These are phyloP conservation scores for Penicillium sp. DNA, from an alignment of 2,329 filamentous ascomycete species.

Conservation along the genomic window DNA sequence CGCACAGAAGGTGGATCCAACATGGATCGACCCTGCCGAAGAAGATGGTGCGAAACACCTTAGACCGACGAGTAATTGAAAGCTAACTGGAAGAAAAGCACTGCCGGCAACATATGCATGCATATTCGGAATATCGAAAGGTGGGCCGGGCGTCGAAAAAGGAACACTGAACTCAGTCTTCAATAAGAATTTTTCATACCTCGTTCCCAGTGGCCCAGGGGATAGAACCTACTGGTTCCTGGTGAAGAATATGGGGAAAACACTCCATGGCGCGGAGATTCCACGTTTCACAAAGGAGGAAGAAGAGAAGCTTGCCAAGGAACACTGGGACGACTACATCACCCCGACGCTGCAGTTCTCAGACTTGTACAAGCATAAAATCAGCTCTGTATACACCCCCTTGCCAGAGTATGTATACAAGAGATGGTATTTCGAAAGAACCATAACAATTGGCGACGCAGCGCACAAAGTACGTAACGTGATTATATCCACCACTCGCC, in stretches of 20 bases:
- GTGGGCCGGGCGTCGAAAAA: constrained; percentile 15
- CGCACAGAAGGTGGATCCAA: constrained; percentile 19
- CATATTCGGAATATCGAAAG: constrained; percentile 31
- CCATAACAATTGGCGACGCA: constrained; percentile 21
- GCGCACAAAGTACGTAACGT: constrained; percentile 23
- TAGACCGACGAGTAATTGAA: not conserved
- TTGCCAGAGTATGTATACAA: constrained; percentile 27
- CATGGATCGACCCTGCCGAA: constrained; percentile 22
- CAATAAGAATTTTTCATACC: constrained; percentile 24
- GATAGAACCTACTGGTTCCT: constrained; percentile 32
- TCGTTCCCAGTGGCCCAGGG: constrained; percentile 22
- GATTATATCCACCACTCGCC: too few relatives aligned
- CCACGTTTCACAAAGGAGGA: constrained; percentile 28
- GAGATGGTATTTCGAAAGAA: constrained; percentile 22
- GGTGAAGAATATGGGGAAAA: constrained; percentile 21
- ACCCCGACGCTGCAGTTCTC: constrained; percentile 24
- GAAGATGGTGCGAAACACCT: constrained; percentile 10
- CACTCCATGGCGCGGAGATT: constrained; percentile 22
- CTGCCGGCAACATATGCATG: constrained; percentile 30
- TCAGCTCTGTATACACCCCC: constrained; percentile 15
- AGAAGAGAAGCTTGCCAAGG: constrained; percentile 15
- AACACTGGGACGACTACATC: constrained; percentile 22
- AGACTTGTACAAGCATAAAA: constrained; percentile 24
- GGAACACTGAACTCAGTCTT: constrained; percentile 16
- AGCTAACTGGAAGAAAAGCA: constrained; percentile 11